Evolutionary conservation across 2,329 filamentous ascomycete species (phyloP).

Genomic region (Trichoderma endophyticum): DNA sequence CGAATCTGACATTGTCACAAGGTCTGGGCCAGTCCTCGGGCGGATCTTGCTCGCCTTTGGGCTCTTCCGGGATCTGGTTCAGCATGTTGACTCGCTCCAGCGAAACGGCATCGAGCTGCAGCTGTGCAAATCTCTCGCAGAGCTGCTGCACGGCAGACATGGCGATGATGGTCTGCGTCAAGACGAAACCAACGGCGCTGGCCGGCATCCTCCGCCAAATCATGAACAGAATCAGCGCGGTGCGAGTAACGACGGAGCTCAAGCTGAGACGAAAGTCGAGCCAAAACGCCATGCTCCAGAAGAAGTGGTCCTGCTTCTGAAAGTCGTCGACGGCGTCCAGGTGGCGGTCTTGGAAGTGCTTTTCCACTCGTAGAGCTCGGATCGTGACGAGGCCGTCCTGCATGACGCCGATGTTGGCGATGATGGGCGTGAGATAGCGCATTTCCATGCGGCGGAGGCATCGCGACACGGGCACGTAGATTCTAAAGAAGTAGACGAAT

Average conservation of each 20-base stretch:
- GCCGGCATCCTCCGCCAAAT: slow-evolving; percentile 71
- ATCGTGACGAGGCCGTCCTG: slow-evolving; percentile 84
- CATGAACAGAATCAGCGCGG: slow-evolving; percentile 70
- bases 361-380: slow-evolving; percentile 74
- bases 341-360: slow-evolving; percentile 75
- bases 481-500: slow-evolving; percentile 71
- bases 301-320: slow-evolving; percentile 94
- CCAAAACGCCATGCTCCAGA: slow-evolving; percentile 87
- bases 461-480: slow-evolving; percentile 79
- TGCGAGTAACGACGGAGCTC: slow-evolving; percentile 66
- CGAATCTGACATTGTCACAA: slow-evolving; percentile 69
- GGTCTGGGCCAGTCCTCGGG: slow-evolving; percentile 75
- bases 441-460: slow-evolving; percentile 81
- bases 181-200: slow-evolving; percentile 78
- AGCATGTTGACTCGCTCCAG: slow-evolving; percentile 85
- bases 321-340: slow-evolving; percentile 81
- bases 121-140: slow-evolving; percentile 75
- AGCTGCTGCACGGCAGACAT: slow-evolving; percentile 47
- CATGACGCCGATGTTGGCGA: slow-evolving; percentile 89
- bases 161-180: slow-evolving; percentile 51
- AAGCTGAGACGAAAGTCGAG: slow-evolving; percentile 68
- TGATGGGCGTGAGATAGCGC: slow-evolving; percentile 81
- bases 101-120: slow-evolving; percentile 90
- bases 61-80: slow-evolving; percentile 73
- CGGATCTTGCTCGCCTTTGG: slow-evolving; percentile 62